Percentiles rank a stretch among this genome's conserved stretches.
Conservation (phyloP, 2,329 filamentous ascomycete genomes). For the Mollisia scopiformis region DNA sequence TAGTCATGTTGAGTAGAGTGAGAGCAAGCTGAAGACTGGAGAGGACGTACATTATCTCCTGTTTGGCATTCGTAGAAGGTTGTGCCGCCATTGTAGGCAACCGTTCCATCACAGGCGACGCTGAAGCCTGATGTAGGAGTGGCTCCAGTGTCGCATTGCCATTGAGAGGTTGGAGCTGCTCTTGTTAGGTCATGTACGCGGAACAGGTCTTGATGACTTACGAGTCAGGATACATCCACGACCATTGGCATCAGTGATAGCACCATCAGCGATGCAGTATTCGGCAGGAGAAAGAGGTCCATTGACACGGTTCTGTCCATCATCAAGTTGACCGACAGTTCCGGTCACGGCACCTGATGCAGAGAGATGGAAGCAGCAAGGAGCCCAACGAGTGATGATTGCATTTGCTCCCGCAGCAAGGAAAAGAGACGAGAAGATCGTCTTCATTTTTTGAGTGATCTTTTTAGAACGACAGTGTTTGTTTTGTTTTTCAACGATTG, state of each 20-base stretch:
- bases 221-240: constrained; percentile 66
- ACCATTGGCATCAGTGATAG: constrained; percentile 55
- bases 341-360: constrained; percentile 52
- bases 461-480: background rate
- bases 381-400: constrained; percentile 18
- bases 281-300: constrained; percentile 48
- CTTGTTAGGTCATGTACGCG: background rate
- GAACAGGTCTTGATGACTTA: constrained; percentile 27
- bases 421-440: background rate
- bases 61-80: constrained; percentile 63
- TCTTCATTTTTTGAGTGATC: constrained; percentile 4
- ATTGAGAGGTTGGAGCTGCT: constrained; percentile 13
- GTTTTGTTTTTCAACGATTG: background rate
- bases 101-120: constrained; percentile 52
- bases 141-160: constrained; percentile 52
- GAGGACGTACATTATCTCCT: constrained; percentile 47
- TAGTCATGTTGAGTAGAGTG: background rate
- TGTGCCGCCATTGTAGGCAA: constrained; percentile 51
- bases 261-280: constrained; percentile 58
- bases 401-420: constrained; percentile 3
- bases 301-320: constrained; percentile 63
- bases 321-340: constrained; percentile 57
- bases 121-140: constrained; percentile 57
- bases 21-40: background rate
- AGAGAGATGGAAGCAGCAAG: constrained; percentile 55